Evolutionary conservation across 2,329 filamentous ascomycete species (phyloP), one percentile per base, ranked within the genome.

Genomic region (Fusarium hainanense): DNA sequence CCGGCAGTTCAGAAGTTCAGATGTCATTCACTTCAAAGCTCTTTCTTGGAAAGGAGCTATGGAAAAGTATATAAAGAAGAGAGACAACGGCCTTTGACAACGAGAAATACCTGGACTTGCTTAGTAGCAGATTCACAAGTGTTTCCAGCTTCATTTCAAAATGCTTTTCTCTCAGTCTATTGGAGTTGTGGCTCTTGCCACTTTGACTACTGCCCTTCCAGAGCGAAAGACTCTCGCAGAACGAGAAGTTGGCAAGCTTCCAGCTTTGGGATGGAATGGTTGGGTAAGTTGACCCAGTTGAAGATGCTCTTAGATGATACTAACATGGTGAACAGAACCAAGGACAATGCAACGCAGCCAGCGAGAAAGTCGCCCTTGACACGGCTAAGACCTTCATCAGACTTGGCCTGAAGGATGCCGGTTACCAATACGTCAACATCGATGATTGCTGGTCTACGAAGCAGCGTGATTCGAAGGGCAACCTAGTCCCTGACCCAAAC

Each of bases 361-460:
- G 61, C 14, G 61, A 64, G 50, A 64, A 64, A 7, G 61, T 64
- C 21, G 61, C 61, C 34, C 51, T 64, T 28, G 59, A 34, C n/a
- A 64, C 61, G 34, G 61, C 61, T 25, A 64, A 64, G 11, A 64
- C 50, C 4, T 64, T 64, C 16, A 46, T 64, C n/a, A 34, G 54
- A 8, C 37, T 61, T n/a, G 62, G 63, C 25, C 25, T 66, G 1
- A 66, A 66, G 25, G 63, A 66, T 13, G 61, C 61, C 4, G 62
- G 62, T 10, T 66, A 66, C n/a, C 27, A 42, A 20, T 66, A 66
- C 16, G 27, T 66, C 48, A 66, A 66, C 37, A 66, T 66, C 3
- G 63, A 66, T 20, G 63, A 66, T n/a, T 66, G 63, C n/a, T 66
- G 63, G 63, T 66, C 63, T 21, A 58, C 51, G n/a, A 54, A 41